Evolutionary conservation across 1,284 basidiomycete species (phyloP).

Genomic region (Cryptococcus sp.): DNA sequence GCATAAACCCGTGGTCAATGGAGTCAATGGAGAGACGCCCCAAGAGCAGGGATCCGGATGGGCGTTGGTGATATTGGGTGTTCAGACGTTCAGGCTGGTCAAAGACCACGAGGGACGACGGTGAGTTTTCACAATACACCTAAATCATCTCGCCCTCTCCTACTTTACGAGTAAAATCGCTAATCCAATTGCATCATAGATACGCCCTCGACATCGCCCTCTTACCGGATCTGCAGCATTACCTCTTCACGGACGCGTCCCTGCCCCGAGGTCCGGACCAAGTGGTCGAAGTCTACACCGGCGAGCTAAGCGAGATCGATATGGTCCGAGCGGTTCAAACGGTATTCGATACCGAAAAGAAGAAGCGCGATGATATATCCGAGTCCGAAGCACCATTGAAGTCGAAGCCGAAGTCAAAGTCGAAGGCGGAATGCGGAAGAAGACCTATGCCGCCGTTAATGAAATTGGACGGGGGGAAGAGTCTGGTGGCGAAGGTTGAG

Average conservation of each 20-base stretch:
- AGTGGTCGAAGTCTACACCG: conserved; percentile 23
- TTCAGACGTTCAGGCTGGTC: conserved; percentile 10
- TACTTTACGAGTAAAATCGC: background rate
- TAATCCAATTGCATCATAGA: conserved; percentile 5
- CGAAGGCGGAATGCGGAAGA: background rate
- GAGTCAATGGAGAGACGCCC: too few relatives aligned
- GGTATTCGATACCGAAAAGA: conserved; percentile 6
- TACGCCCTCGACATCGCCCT: conserved; percentile 32
- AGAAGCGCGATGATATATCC: background rate
- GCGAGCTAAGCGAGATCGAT: conserved; percentile 22
- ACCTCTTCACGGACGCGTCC: conserved; percentile 32
- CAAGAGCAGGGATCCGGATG: conserved; percentile 4
- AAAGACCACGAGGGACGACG: conserved; percentile 11
- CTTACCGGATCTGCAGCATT: conserved; percentile 18
- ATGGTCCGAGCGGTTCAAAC: conserved; percentile 1
- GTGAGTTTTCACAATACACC: conserved; percentile 3
- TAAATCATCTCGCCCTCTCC: too few relatives aligned
- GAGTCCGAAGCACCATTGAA: background rate
- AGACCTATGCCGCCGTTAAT: conserved; percentile 11
- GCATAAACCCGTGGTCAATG: too few relatives aligned
- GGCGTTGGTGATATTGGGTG: conserved; percentile 13
- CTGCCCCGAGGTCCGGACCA: conserved; percentile 13
- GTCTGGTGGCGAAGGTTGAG: conserved; percentile 19
- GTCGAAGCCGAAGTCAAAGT: background rate
- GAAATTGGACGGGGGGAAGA: conserved; percentile 23